Conservation (phyloP, 2,329 filamentous ascomycete species). For the Bipolaris victoriae region DNA sequence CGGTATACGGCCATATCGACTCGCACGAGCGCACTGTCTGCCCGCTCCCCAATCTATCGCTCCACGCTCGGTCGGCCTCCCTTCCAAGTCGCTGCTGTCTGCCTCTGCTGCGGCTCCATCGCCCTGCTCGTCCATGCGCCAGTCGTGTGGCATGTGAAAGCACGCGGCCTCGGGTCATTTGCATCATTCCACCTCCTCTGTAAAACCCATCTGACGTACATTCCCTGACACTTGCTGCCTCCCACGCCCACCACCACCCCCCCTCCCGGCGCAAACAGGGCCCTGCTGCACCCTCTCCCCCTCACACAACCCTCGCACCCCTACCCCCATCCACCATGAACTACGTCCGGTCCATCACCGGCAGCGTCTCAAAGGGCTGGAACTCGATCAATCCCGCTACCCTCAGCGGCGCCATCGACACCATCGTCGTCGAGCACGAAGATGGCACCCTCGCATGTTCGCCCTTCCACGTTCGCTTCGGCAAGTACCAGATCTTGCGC, state of each 20-base stretch:
- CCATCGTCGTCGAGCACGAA: slow-evolving; percentile 95
- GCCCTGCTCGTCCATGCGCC: not conserved
- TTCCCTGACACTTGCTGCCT: not conserved
- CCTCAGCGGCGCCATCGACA: slow-evolving; percentile 96
- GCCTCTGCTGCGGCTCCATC: not conserved
- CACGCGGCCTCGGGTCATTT: not conserved
- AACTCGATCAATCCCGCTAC: slow-evolving; percentile 99
- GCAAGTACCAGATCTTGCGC: slow-evolving; percentile 94
- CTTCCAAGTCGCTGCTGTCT: not conserved
- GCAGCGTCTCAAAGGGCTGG: slow-evolving; percentile 97
- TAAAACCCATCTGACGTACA: slow-evolving; percentile 10
- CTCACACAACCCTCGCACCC: slow-evolving; percentile 30
- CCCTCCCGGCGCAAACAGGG: slow-evolving; percentile 4
- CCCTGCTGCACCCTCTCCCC: not conserved
- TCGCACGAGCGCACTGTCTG: too few species aligned
- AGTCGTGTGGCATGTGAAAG: slow-evolving; percentile 18
- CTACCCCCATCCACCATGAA: slow-evolving; percentile 67
- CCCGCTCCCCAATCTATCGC: not conserved
- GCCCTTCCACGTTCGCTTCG: slow-evolving; percentile 97
- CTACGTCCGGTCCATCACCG: slow-evolving; percentile 95
- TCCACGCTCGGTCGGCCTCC: not conserved
- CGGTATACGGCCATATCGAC: too few species aligned
- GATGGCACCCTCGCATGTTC: slow-evolving; percentile 89
- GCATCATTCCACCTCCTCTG: not conserved
- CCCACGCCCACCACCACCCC: not conserved